Percentiles rank a stretch among this genome's conserved stretches.
These are phyloP conservation scores for Polysphondylium violaceum DNA, from an alignment of 78 protist species.

Conservation along the genomic window DNA sequence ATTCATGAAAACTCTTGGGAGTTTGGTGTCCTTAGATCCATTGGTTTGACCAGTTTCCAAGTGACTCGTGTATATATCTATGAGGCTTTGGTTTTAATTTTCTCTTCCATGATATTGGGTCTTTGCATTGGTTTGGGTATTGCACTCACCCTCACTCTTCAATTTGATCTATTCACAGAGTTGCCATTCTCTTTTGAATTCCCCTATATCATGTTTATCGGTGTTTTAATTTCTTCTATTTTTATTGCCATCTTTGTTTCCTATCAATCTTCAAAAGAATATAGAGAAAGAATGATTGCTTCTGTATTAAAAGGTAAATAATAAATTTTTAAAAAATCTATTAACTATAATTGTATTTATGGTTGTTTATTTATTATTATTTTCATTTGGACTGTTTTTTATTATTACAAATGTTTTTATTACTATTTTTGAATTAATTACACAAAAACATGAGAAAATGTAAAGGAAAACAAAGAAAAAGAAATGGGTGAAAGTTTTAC, in stretches of 20 bases:
- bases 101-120: conserved; percentile 69
- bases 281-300: conserved; percentile 69
- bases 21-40: conserved; percentile 93
- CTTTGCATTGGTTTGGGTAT: conserved; percentile 72
- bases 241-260: conserved; percentile 88
- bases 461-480: too few species aligned
- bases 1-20: conserved; percentile 95
- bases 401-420: too few species aligned
- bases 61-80: conserved; percentile 88
- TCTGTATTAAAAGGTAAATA: conserved; percentile 82
- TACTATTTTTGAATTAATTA: too few species aligned
- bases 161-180: conserved; percentile 91
- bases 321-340: background rate
- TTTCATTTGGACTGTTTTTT: too few species aligned
- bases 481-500: too few species aligned
- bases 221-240: conserved; percentile 75
- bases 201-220: conserved; percentile 85
- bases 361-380: background rate
- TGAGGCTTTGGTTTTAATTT: conserved; percentile 80
- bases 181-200: conserved; percentile 91
- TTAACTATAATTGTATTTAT: background rate
- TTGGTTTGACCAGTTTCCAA: conserved; percentile 86
- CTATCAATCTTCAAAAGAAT: conserved; percentile 75
- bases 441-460: too few species aligned
- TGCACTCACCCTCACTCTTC: conserved; percentile 89